Evolutionary conservation across 768 basidiomycete genomes (phyloP).

Genomic region (Lepiota venenata): DNA sequence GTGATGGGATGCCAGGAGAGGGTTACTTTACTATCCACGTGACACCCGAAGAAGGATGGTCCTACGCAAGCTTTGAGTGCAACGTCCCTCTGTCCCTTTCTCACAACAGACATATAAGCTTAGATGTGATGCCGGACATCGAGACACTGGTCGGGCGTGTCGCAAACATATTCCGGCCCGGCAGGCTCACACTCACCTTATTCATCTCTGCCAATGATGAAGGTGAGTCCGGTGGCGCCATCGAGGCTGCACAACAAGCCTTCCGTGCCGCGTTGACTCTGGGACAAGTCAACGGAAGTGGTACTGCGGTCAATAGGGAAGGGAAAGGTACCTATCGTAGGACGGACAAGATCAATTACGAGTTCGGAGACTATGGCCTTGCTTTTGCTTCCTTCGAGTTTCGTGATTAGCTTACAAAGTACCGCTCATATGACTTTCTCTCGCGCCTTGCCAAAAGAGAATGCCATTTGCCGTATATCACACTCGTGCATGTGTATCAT

Average conservation of each 20-base stretch:
- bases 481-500: background rate
- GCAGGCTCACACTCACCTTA: slow-evolving; percentile 78
- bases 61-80: slow-evolving; percentile 98
- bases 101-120: slow-evolving; percentile 23
- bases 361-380: slow-evolving; percentile 89
- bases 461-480: background rate
- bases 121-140: slow-evolving; percentile 60
- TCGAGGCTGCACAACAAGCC: slow-evolving; percentile 71
- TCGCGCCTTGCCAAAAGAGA: background rate
- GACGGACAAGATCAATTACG: slow-evolving; percentile 98
- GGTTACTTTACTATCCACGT: slow-evolving; percentile 99
- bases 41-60: slow-evolving; percentile 97
- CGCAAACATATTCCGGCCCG: slow-evolving; percentile 90
- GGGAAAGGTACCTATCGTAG: slow-evolving; percentile 53
- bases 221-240: slow-evolving; percentile 42
- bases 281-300: slow-evolving; percentile 13
- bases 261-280: slow-evolving; percentile 61
- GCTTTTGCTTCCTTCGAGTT: slow-evolving; percentile 86
- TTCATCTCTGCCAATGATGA: slow-evolving; percentile 76
- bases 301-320: background rate
- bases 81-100: slow-evolving; percentile 73
- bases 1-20: slow-evolving; percentile 52
- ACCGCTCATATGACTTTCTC: background rate
- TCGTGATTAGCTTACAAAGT: background rate
- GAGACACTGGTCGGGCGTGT: slow-evolving; percentile 83